Percentiles rank a stretch among this genome's conserved stretches.
These are phyloP conservation scores for Scheffersomyces illinoinensis DNA, from an alignment of 1,139 yeast genomes.

Conservation along the genomic window DNA sequence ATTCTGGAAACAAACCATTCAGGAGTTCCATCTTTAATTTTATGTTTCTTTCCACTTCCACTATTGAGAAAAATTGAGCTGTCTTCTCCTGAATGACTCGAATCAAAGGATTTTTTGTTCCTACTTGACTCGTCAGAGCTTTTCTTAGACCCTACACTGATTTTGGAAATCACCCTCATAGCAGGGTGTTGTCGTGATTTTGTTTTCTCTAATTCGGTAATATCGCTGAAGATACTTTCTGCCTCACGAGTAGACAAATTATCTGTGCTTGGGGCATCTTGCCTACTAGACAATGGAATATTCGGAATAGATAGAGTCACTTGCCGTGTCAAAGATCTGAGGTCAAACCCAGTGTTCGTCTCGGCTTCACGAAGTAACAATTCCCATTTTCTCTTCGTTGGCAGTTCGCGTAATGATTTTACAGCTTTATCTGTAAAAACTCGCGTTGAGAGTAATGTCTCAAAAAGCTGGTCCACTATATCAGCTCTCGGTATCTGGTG, in stretches of 20 bases:
- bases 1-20: conserved; percentile 45
- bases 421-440: conserved; percentile 40
- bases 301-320: conserved; percentile 5
- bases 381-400: conserved; percentile 48
- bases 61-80: conserved; percentile 1
- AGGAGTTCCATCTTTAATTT: conserved; percentile 41
- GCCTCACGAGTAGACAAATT: not conserved
- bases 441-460: conserved; percentile 36
- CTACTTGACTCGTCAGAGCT: not conserved
- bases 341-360: conserved; percentile 38
- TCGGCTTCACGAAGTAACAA: conserved; percentile 44
- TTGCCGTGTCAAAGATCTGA: conserved; percentile 18
- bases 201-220: conserved; percentile 5
- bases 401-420: conserved; percentile 29
- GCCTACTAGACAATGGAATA: not conserved
- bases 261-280: not conserved
- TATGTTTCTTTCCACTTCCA: conserved; percentile 14
- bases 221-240: not conserved
- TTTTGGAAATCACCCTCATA: conserved; percentile 13
- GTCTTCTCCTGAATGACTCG: conserved; percentile 1
- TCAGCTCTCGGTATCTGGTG: conserved; percentile 37
- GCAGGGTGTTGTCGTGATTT: conserved; percentile 11
- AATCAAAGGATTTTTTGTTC: conserved; percentile 14
- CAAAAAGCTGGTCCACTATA: conserved; percentile 42
- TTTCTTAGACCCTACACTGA: conserved; percentile 1